Evolutionary conservation across 2,329 filamentous ascomycete species (phyloP).

Genomic region (Ambrosiella cleistominuta): DNA sequence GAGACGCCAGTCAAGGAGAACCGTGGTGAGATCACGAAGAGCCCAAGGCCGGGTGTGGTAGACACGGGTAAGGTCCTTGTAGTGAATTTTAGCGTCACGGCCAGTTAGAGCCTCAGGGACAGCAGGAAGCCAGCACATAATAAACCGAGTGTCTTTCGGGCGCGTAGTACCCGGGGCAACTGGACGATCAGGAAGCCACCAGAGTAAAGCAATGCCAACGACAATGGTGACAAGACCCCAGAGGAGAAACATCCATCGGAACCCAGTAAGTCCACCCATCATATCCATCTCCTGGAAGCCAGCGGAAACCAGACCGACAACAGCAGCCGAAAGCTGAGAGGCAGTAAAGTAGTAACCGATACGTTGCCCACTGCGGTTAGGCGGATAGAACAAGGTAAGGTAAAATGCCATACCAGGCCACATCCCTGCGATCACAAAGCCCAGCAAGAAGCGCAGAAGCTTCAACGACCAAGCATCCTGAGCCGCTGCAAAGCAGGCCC

Average conservation of each 20-base stretch:
- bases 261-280: slow-evolving; percentile 55
- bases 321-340: slow-evolving; percentile 71
- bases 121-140: slow-evolving; percentile 46
- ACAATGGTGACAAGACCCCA: slow-evolving; percentile 62
- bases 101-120: slow-evolving; percentile 56
- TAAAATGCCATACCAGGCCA: slow-evolving; percentile 95
- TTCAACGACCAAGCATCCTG: slow-evolving; percentile 72
- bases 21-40: slow-evolving; percentile 47
- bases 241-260: slow-evolving; percentile 83
- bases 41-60: slow-evolving; percentile 63
- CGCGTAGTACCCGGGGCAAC: slow-evolving; percentile 49
- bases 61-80: slow-evolving; percentile 62
- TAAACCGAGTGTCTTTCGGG: slow-evolving; percentile 19
- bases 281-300: slow-evolving; percentile 89
- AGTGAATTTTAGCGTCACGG: slow-evolving; percentile 65
- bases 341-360: slow-evolving; percentile 85
- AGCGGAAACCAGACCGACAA: slow-evolving; percentile 75
- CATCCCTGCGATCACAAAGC: slow-evolving; percentile 79
- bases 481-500: slow-evolving; percentile 67
- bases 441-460: slow-evolving; percentile 70
- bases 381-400: slow-evolving; percentile 79
- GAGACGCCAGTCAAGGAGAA: slow-evolving; percentile 70
- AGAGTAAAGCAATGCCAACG: slow-evolving; percentile 56
- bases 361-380: slow-evolving; percentile 67
- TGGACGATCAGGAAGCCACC: slow-evolving; percentile 82